Evolutionary conservation across 2,329 filamentous ascomycete genomes (phyloP).

Genomic region (Colletotrichum higginsianum): DNA sequence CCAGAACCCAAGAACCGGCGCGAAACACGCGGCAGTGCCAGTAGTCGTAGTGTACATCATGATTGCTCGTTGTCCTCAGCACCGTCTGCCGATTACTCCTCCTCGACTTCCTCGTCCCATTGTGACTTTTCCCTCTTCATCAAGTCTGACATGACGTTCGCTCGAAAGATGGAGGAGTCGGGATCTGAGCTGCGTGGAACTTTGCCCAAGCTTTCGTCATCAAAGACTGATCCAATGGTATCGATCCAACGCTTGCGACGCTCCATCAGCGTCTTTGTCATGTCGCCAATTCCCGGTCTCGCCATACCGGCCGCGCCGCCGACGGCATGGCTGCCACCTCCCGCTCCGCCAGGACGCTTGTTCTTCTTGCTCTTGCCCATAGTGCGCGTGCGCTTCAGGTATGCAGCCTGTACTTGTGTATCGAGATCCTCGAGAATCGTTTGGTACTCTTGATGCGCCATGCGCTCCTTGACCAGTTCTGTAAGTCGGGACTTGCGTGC

Average conservation of each 20-base stretch:
- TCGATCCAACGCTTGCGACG: slow-evolving; percentile 90
- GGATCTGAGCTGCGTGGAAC: slow-evolving; percentile 79
- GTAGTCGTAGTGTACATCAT: slow-evolving; percentile 27
- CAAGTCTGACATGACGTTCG: slow-evolving; percentile 78
- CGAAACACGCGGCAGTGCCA: slow-evolving; percentile 20
- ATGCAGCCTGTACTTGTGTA: slow-evolving; percentile 93
- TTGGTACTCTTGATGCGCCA: slow-evolving; percentile 97
- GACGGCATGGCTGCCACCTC: slow-evolving; percentile 77
- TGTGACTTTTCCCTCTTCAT: slow-evolving; percentile 83
- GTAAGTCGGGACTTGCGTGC: slow-evolving; percentile 89
- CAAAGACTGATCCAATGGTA: slow-evolving; percentile 91
- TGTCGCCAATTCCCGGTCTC: slow-evolving; percentile 88
- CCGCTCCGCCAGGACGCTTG: slow-evolving; percentile 82
- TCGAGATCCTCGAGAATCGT: slow-evolving; percentile 98
- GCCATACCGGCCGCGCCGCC: slow-evolving; percentile 73
- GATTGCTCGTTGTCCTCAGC: neutral
- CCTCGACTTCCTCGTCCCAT: slow-evolving; percentile 86
- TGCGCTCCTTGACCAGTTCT: slow-evolving; percentile 90
- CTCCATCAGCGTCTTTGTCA: slow-evolving; percentile 94
- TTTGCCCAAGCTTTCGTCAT: slow-evolving; percentile 81
- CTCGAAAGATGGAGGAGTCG: slow-evolving; percentile 79
- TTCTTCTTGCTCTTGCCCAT: slow-evolving; percentile 96
- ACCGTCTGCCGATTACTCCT: slow-evolving; percentile 58
- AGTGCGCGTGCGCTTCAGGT: slow-evolving; percentile 94
- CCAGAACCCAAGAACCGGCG: slow-evolving; percentile 8